Evolutionary conservation across 2,329 filamentous ascomycete species (phyloP).

Genomic region (Calonectria crousiana): DNA sequence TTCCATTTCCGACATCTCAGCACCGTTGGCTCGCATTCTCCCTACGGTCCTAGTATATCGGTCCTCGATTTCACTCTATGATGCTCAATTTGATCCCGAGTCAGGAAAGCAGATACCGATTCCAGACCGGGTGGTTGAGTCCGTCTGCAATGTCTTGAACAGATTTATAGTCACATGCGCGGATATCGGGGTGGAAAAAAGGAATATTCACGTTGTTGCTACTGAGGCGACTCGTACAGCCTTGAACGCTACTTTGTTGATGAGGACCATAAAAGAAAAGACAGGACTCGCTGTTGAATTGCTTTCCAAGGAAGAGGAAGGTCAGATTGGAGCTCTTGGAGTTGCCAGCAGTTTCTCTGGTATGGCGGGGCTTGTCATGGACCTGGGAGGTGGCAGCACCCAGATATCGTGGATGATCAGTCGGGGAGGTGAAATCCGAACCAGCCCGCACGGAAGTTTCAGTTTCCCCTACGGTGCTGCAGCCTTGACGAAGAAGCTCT

Average conservation of each 20-base stretch:
- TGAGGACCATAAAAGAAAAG: conserved; percentile 59
- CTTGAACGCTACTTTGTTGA: conserved; percentile 43
- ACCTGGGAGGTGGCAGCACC: conserved; percentile 77
- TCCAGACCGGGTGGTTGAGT: conserved; percentile 41
- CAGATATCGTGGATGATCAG: conserved; percentile 77
- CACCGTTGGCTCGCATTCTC: conserved; percentile 70
- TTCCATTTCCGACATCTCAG: conserved; percentile 64
- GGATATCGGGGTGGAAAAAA: conserved; percentile 40
- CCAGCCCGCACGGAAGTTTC: conserved; percentile 67
- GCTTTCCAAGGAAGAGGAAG: conserved; percentile 75
- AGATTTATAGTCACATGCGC: conserved; percentile 46
- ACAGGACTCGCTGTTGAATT: conserved; percentile 72
- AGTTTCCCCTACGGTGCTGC: conserved; percentile 80
- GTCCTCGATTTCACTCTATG: conserved; percentile 48
- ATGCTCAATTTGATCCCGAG: conserved; percentile 48
- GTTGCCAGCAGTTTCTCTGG: conserved; percentile 72
- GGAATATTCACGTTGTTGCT: conserved; percentile 47
- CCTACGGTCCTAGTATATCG: conserved; percentile 57
- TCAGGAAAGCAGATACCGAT: conserved; percentile 48
- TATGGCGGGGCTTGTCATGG: conserved; percentile 77
- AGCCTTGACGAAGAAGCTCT: conserved; percentile 69
- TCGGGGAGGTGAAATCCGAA: conserved; percentile 60
- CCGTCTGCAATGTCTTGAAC: conserved; percentile 41
- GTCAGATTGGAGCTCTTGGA: conserved; percentile 73
- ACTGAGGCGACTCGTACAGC: conserved; percentile 49